Percentiles rank a stretch among this genome's conserved stretches.
phyloP scores from a whole-genome alignment of 768 basidiomycete genomes.

The Tulasnella sp. region DNA sequence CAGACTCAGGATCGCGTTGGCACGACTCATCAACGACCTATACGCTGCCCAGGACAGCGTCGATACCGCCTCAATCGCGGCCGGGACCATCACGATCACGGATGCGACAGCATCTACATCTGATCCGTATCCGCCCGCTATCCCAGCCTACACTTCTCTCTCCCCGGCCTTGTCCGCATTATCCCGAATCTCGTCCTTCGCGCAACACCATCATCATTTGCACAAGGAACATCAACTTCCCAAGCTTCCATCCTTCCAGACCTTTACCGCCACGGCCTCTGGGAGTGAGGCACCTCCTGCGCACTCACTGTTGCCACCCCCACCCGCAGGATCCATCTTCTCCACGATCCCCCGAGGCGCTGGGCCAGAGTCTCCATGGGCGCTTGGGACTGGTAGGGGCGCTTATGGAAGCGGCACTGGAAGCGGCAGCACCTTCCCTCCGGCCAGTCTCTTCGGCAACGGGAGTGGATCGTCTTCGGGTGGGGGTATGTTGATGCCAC shows the following conservation, averaged over 20 bases:
- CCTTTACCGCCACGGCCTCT: slow-evolving; percentile 9
- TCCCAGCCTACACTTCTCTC: slow-evolving; percentile 18
- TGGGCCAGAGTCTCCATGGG: slow-evolving; percentile 16
- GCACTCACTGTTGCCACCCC: neutral
- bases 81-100: slow-evolving; percentile 28
- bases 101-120: slow-evolving; percentile 14
- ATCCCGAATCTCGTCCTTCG: slow-evolving; percentile 10
- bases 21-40: slow-evolving; percentile 69
- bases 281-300: neutral
- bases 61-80: slow-evolving; percentile 26
- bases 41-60: slow-evolving; percentile 31
- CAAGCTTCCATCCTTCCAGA: slow-evolving; percentile 4
- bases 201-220: neutral
- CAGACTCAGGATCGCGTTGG: slow-evolving; percentile 60
- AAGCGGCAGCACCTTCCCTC: no score
- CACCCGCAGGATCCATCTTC: slow-evolving; percentile 16
- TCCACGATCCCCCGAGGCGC: slow-evolving; percentile 15
- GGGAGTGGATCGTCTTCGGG: neutral
- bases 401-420: no score
- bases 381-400: neutral
- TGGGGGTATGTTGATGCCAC: neutral
- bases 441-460: no score
- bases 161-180: slow-evolving; percentile 10
- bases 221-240: neutral
- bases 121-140: slow-evolving; percentile 20